phyloP scores from a whole-genome alignment of 176 grass and related monocot species.

The Cenchrus americanus region DNA sequence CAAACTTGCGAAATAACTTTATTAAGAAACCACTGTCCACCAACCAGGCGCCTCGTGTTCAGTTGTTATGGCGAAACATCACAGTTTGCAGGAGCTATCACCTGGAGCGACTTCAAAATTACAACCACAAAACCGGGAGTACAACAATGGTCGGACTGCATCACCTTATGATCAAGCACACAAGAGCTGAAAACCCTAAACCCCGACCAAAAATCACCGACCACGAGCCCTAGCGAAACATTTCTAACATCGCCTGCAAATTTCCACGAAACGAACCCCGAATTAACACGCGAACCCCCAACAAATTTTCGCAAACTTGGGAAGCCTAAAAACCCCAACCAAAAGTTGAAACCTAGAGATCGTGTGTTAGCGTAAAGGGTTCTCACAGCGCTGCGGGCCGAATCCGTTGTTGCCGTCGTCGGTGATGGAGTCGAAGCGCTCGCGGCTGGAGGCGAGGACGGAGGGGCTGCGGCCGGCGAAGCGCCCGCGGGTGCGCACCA shows the following conservation, averaged over 20 bases:
- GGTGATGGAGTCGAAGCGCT: constrained; percentile 45
- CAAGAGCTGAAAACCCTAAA: constrained; percentile 32
- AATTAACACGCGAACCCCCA: background rate
- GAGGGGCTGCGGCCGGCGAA: constrained; percentile 45
- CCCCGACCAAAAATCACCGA: constrained; percentile 18
- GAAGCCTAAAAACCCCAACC: background rate
- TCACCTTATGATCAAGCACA: constrained; percentile 5
- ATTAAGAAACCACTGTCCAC: background rate
- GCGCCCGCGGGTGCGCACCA: constrained; percentile 44
- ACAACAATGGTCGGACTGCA: background rate
- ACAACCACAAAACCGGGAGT: background rate
- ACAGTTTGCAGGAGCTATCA: background rate
- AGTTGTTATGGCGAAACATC: constrained; percentile 1
- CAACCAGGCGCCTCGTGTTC: background rate
- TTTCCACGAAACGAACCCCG: background rate
- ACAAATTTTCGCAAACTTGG: background rate
- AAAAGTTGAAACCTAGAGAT: constrained; percentile 1
- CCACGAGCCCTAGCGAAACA: background rate
- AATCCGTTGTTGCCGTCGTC: background rate
- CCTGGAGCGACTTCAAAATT: background rate
- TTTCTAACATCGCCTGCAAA: background rate
- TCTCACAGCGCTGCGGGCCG: constrained; percentile 59
- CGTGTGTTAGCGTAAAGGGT: background rate
- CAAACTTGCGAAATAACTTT: background rate
- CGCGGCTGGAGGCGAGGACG: constrained; percentile 45